phyloP scores from a whole-genome alignment of 2,329 filamentous ascomycete genomes.

The Periconia macrospinosa region DNA sequence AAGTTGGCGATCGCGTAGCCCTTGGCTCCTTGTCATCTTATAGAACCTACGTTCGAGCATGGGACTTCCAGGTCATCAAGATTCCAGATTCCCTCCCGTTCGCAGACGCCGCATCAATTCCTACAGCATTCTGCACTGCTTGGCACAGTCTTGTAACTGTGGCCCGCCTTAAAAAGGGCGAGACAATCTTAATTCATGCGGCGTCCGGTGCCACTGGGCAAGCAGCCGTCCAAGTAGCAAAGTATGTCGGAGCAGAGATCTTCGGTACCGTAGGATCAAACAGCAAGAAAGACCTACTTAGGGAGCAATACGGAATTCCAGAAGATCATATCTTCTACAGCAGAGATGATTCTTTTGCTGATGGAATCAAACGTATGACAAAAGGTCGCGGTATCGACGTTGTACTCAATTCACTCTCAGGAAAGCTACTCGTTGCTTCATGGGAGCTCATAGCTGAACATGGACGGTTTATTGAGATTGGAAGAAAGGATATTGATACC shows the following conservation, averaged over 20 bases:
- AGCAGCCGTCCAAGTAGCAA: constrained; percentile 22
- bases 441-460: constrained; percentile 32
- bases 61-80: background rate
- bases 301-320: constrained; percentile 20
- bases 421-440: constrained; percentile 23
- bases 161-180: constrained; percentile 26
- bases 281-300: constrained; percentile 3
- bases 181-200: constrained; percentile 31
- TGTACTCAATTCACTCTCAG: constrained; percentile 35
- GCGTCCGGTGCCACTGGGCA: constrained; percentile 26
- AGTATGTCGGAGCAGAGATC: constrained; percentile 17
- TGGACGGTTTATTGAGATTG: constrained; percentile 34
- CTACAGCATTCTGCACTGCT: constrained; percentile 14
- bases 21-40: too few relatives aligned
- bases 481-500: constrained; percentile 4
- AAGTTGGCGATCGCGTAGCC: constrained; percentile 1
- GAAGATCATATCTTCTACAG: constrained; percentile 37
- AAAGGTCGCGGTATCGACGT: constrained; percentile 36
- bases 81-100: constrained; percentile 12
- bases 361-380: constrained; percentile 25
- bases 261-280: constrained; percentile 18
- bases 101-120: constrained; percentile 13
- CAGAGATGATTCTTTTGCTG: constrained; percentile 29
- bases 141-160: constrained; percentile 23
- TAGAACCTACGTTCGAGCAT: constrained; percentile 7